Base-by-base conservation (phyloP, 306 rosid genomes). In the Citrullus amarus region DNA sequence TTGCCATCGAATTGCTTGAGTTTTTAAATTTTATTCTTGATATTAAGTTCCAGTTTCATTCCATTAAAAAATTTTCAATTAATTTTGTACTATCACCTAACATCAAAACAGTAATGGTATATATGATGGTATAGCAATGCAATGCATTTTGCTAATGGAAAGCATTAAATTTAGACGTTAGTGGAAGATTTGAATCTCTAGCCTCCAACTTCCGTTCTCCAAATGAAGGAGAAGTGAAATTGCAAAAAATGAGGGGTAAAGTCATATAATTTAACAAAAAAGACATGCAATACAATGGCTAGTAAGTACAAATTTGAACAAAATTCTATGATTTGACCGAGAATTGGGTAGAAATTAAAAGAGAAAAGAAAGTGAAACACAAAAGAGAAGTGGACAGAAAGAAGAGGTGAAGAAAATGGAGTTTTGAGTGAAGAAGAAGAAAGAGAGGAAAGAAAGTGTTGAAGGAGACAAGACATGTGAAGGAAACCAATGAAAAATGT, bases 381-480 rank as follows among this genome's bases (percentile, higher is more conserved):
- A 28, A 9, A 22, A 28, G 10, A 12, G 39, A 4, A 6, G 10
- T n/a, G 3, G 14, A 58, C 18, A 50, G 18, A 50, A 14, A 10
- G 39, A 36, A 36, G 39, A 59, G 36, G 32, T 4, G 50, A 18
- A 38, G 39, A 44, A 20, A 39, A 44, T 69, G 57, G 20, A 43
- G 75, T 0, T 17, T 34, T 6, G 74, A 67, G 74, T 67, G 53
- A 67, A 67, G 74, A 41, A 67, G 75, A 69, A 69, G 77, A 28
- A 72, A 22, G 58, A 22, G 58, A 22, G 56, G 57, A 71, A 39
- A 41, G 55, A n/a, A 43, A 43, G 17, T 38, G 43, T 8, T 12
- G 28, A 41, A 71, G 59, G 15, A 72, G 77, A 72, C 77, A 50
- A n/a, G 59, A 72, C 77, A 72, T 72, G 77, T 72, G 77, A 72